A percentile compares a stretch with the other conserved stretches of the same genome.
phyloP scores from a whole-genome alignment of 805 yeast genomes.

The Cyberlindnera japonica region DNA sequence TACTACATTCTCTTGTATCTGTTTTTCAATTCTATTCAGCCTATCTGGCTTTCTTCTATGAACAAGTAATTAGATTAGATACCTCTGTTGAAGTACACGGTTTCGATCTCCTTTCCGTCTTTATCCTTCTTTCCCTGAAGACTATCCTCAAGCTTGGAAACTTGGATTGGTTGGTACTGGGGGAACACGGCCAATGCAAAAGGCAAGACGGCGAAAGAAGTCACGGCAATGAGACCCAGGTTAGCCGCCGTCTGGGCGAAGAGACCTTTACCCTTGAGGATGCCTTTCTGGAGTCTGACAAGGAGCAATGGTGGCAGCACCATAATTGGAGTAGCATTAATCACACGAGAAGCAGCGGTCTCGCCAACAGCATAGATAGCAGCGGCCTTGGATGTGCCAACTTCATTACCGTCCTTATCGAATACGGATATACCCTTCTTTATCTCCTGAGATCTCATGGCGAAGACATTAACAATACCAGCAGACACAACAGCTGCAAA shows the following conservation, averaged over 20 bases:
- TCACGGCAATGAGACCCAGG: conserved; percentile 77
- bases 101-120: conserved; percentile 51
- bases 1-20: too few species aligned
- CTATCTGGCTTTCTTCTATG: too few species aligned
- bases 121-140: conserved; percentile 59
- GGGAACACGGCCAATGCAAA: conserved; percentile 96
- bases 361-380: conserved; percentile 94
- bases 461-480: conserved; percentile 91
- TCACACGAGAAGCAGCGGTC: conserved; percentile 91
- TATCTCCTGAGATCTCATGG: conserved; percentile 95
- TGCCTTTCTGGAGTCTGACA: conserved; percentile 68
- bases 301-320: conserved; percentile 88
- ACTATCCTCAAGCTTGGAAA: conserved; percentile 57
- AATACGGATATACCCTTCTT: conserved; percentile 76
- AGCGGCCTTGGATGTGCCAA: conserved; percentile 77
- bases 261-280: conserved; percentile 64
- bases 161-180: conserved; percentile 66
- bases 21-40: too few species aligned
- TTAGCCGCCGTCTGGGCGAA: conserved; percentile 68
- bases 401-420: conserved; percentile 60
- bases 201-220: conserved; percentile 86
- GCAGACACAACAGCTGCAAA: conserved; percentile 99
- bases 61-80: too few species aligned
- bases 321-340: conserved; percentile 97
- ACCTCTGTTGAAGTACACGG: conserved; percentile 90